phyloP scores from a whole-genome alignment of 2,329 filamentous ascomycete genomes.

The Fusarium sp. region DNA sequence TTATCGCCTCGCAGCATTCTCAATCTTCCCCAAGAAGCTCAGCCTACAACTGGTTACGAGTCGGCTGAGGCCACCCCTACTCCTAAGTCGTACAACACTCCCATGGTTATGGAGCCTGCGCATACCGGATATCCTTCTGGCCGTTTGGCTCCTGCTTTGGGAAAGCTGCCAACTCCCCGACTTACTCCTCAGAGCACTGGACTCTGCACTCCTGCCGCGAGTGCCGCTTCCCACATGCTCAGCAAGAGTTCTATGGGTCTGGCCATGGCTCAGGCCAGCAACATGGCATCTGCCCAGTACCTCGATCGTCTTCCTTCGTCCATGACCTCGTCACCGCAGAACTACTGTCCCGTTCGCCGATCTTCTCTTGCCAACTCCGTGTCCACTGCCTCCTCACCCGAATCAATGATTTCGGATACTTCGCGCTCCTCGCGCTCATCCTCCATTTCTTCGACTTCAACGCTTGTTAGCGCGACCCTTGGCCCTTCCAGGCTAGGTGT shows the following conservation, averaged over 20 bases:
- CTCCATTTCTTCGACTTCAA: slow-evolving; percentile 73
- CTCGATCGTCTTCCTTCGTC: slow-evolving; percentile 65
- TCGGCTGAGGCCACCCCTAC: slow-evolving; percentile 56
- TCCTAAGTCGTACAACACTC: slow-evolving; percentile 56
- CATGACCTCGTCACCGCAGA: slow-evolving; percentile 64
- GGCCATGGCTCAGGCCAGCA: slow-evolving; percentile 68
- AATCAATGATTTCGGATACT: slow-evolving; percentile 74
- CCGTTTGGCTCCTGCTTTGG: slow-evolving; percentile 64
- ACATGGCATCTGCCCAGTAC: slow-evolving; percentile 59
- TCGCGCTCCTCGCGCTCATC: slow-evolving; percentile 73
- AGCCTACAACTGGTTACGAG: slow-evolving; percentile 52
- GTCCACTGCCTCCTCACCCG: slow-evolving; percentile 73
- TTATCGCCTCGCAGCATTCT: slow-evolving; percentile 59
- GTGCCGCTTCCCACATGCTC: slow-evolving; percentile 63
- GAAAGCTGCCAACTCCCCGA: slow-evolving; percentile 69
- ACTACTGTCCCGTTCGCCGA: slow-evolving; percentile 63
- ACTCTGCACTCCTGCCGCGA: slow-evolving; percentile 71
- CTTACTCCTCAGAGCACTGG: slow-evolving; percentile 67
- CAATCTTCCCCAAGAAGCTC: slow-evolving; percentile 56
- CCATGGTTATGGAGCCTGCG: slow-evolving; percentile 61
- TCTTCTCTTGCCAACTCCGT: slow-evolving; percentile 73
- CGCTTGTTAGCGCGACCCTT: slow-evolving; percentile 70
- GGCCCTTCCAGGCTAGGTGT: slow-evolving; percentile 63
- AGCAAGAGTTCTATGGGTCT: slow-evolving; percentile 66
- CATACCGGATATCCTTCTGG: slow-evolving; percentile 59